phyloP scores from a whole-genome alignment of 768 basidiomycete genomes.

The Suillus occidentalis region DNA sequence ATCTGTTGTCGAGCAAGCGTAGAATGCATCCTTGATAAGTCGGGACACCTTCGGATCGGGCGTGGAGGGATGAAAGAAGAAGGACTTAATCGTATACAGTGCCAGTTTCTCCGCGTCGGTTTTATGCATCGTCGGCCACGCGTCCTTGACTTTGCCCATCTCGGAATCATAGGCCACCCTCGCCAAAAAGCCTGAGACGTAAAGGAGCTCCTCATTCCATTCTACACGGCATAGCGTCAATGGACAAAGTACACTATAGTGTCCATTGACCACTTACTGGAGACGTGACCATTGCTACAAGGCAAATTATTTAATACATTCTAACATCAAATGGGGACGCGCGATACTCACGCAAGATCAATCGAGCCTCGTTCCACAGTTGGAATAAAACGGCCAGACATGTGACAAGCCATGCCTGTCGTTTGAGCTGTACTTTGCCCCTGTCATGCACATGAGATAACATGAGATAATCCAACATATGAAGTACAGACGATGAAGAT shows the following conservation, averaged over 20 bases:
- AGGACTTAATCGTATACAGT: slow-evolving; percentile 80
- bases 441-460: slow-evolving; percentile 34
- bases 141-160: slow-evolving; percentile 49
- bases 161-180: slow-evolving; percentile 85
- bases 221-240: slow-evolving; percentile 37
- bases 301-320: slow-evolving; percentile 1
- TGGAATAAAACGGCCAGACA: slow-evolving; percentile 82
- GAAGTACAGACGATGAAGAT: slow-evolving; percentile 66
- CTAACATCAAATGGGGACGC: background rate
- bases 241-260: background rate
- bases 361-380: slow-evolving; percentile 92
- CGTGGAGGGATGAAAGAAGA: slow-evolving; percentile 83
- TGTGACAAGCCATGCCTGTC: slow-evolving; percentile 66
- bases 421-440: slow-evolving; percentile 91
- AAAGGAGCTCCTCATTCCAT: slow-evolving; percentile 92
- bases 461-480: background rate
- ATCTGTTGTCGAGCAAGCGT: slow-evolving; percentile 50
- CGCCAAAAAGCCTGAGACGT: slow-evolving; percentile 76
- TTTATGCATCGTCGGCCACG: slow-evolving; percentile 20
- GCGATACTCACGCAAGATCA: slow-evolving; percentile 64
- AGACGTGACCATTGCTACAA: slow-evolving; percentile 75
- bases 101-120: slow-evolving; percentile 28
- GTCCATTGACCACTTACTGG: slow-evolving; percentile 43
- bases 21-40: slow-evolving; percentile 75
- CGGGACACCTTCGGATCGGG: slow-evolving; percentile 74